Evolutionary conservation across 805 yeast genomes (phyloP).

Genomic region (Sugiyamaella floridensis): DNA sequence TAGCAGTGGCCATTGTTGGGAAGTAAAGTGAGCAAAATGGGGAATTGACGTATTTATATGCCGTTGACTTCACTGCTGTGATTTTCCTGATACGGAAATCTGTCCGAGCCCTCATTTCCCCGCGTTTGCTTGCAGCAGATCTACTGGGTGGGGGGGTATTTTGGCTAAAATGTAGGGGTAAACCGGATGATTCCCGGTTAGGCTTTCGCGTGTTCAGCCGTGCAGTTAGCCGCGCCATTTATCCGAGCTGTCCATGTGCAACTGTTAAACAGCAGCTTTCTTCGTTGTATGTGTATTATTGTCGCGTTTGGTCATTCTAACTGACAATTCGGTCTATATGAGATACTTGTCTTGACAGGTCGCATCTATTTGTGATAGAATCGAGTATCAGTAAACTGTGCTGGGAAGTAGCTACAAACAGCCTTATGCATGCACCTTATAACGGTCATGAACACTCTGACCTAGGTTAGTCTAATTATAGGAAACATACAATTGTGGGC

Average conservation of each 20-base stretch:
- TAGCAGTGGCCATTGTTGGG: not conserved
- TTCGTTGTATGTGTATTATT: too few species aligned
- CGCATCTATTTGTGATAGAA: too few species aligned
- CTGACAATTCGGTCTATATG: too few species aligned
- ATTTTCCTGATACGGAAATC: not conserved
- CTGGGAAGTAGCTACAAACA: too few species aligned
- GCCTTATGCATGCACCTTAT: too few species aligned
- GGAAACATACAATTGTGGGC: too few species aligned
- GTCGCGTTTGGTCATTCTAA: too few species aligned
- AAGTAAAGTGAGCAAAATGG: not conserved
- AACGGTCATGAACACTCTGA: too few species aligned
- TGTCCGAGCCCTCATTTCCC: not conserved
- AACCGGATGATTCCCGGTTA: not conserved
- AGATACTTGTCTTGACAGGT: too few species aligned
- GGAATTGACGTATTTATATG: not conserved
- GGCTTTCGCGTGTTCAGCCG: not conserved
- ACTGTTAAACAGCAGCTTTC: too few species aligned
- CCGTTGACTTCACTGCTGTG: not conserved
- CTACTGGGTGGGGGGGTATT: not conserved
- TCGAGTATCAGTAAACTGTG: too few species aligned
- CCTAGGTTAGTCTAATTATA: too few species aligned
- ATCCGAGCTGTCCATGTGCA: not conserved
- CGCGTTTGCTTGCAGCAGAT: not conserved
- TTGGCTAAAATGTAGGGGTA: not conserved
- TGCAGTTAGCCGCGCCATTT: not conserved